A percentile compares a stretch with the other conserved stretches of the same genome.
These are phyloP conservation scores for Leccinum sublutescens DNA, from an alignment of 768 basidiomycete species.

Conservation along the genomic window DNA sequence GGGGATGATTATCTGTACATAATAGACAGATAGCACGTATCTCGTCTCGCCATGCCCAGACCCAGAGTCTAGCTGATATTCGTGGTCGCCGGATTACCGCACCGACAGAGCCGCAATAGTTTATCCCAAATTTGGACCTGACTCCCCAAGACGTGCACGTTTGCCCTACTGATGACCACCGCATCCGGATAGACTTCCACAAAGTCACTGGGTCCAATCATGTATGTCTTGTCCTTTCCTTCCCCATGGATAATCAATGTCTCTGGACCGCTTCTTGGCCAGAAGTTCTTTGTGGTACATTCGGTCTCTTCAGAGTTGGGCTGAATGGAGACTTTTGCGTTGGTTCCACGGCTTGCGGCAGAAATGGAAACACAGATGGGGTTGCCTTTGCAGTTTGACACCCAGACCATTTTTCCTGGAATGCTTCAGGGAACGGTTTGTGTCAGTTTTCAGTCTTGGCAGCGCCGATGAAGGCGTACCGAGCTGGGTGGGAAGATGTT, in stretches of 20 bases:
- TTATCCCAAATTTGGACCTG: neutral
- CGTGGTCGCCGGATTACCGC: neutral
- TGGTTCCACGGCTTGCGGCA: neutral
- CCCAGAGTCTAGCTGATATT: neutral
- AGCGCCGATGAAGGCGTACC: neutral
- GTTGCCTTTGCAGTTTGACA: neutral
- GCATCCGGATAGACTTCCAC: neutral
- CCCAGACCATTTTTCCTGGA: neutral
- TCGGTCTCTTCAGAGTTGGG: neutral
- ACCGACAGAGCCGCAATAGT: neutral
- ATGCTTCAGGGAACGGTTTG: neutral
- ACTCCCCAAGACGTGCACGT: neutral
- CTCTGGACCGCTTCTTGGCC: neutral
- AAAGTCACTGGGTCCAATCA: neutral
- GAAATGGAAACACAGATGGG: neutral
- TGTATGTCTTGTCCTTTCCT: too few relatives aligned
- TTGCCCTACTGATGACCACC: neutral
- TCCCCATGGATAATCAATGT: neutral
- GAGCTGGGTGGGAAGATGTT: neutral
- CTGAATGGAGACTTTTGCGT: neutral
- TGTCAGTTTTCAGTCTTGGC: neutral
- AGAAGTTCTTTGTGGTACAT: neutral
- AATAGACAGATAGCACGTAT: neutral
- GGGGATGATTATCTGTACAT: neutral
- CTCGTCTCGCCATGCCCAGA: neutral